These are phyloP conservation scores for Umbelopsis sp. DNA, from an alignment of 192 early-diverging fungal genomes.

Conservation along the genomic window DNA sequence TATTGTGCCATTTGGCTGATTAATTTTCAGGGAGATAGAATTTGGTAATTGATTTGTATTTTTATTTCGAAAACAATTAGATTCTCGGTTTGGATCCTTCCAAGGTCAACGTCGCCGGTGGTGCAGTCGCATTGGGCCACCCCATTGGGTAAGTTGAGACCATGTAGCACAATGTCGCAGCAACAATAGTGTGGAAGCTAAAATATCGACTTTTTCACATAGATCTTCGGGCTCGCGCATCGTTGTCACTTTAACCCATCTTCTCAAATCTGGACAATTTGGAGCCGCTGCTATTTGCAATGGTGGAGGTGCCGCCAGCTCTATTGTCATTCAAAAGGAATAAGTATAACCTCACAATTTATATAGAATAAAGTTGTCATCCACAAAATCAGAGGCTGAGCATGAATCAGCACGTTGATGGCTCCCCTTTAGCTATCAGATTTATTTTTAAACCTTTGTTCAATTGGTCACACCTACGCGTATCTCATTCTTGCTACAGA, in stretches of 20 bases:
- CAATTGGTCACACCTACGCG: too few relatives aligned
- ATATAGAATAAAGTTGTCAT: too few relatives aligned
- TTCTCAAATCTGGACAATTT: conserved; percentile 81
- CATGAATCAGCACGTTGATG: too few relatives aligned
- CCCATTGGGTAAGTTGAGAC: conserved; percentile 64
- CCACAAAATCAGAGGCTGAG: too few relatives aligned
- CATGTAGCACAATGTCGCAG: too few relatives aligned
- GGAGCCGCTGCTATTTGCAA: conserved; percentile 85
- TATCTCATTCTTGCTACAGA: too few relatives aligned
- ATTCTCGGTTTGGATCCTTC: conserved; percentile 72
- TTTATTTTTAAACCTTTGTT: too few relatives aligned
- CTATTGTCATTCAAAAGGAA: conserved; percentile 67
- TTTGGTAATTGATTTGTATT: too few relatives aligned
- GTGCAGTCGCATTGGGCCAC: conserved; percentile 81
- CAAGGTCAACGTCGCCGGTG: conserved; percentile 79
- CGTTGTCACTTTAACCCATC: conserved; percentile 78
- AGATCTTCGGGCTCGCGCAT: conserved; percentile 80
- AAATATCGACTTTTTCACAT: background rate
- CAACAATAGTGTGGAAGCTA: background rate
- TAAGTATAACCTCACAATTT: conserved; percentile 13
- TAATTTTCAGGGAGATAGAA: background rate
- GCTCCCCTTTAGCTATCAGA: too few relatives aligned
- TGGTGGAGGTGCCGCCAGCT: conserved; percentile 78
- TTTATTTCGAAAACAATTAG: conserved; percentile 15
- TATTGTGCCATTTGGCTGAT: too few relatives aligned